Evolutionary conservation across 192 early-diverging fungal species (phyloP).

Genomic region (Entrophospora sp.): DNA sequence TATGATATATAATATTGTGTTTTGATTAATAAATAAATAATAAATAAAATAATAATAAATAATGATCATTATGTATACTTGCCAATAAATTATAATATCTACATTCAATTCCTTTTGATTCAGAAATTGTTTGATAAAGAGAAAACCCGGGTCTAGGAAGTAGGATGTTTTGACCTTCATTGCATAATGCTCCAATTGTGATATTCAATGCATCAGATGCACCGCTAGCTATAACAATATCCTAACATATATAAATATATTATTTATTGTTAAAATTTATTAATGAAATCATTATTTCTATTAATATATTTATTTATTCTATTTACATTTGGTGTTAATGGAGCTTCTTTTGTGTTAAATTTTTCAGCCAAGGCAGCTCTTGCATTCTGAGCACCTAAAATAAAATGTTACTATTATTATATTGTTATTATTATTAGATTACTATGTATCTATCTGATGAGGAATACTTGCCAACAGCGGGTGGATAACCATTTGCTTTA

Average conservation of each 20-base stretch:
- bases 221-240: conserved; percentile 76
- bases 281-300: neutral
- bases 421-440: too few relatives aligned
- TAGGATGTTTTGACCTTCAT: conserved; percentile 77
- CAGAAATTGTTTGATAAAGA: conserved; percentile 73
- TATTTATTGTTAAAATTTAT: neutral
- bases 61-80: too few relatives aligned
- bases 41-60: neutral
- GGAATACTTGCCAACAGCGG: conserved; percentile 51
- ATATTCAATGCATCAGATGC: conserved; percentile 73
- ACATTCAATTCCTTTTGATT: conserved; percentile 65
- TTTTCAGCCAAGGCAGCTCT: conserved; percentile 69
- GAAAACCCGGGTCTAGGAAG: conserved; percentile 81
- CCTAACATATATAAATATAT: conserved; percentile 25
- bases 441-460: neutral
- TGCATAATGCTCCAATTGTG: conserved; percentile 61
- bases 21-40: neutral
- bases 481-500: conserved; percentile 77
- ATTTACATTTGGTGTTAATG: conserved; percentile 38
- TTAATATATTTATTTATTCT: conserved; percentile 15
- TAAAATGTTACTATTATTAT: conserved; percentile 1
- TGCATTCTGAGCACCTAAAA: conserved; percentile 40
- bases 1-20: too few relatives aligned
- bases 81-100: conserved; percentile 73
- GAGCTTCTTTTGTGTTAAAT: conserved; percentile 60